These are phyloP conservation scores for Scedosporium minutisporum DNA, from an alignment of 2,329 filamentous ascomycete genomes.

Conservation along the genomic window DNA sequence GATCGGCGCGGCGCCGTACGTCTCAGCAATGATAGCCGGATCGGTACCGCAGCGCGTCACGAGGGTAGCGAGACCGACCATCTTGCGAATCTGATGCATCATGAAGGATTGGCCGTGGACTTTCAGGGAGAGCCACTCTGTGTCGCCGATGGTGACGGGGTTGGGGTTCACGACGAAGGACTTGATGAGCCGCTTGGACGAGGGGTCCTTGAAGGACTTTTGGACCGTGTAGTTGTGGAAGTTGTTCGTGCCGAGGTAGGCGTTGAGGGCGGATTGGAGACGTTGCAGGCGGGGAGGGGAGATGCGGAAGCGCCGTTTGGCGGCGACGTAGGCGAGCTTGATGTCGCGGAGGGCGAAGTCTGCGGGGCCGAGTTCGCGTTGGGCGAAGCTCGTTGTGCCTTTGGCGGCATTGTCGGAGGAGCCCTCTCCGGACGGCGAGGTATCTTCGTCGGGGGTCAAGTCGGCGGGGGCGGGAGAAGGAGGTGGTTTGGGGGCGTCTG, in stretches of 20 bases:
- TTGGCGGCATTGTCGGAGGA: conserved; percentile 13
- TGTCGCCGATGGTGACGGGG: conserved; percentile 79
- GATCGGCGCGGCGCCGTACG: conserved; percentile 62
- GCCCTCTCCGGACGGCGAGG: conserved; percentile 9
- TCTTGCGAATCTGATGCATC: conserved; percentile 99
- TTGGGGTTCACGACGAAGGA: conserved; percentile 70
- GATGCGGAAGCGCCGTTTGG: conserved; percentile 79
- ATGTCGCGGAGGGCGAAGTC: conserved; percentile 61
- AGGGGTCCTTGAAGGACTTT: conserved; percentile 71
- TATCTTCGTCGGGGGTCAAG: not conserved
- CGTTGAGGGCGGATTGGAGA: conserved; percentile 64
- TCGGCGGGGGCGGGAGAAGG: too few relatives aligned
- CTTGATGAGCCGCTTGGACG: conserved; percentile 83
- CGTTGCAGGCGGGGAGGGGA: conserved; percentile 59
- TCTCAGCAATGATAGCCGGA: conserved; percentile 59
- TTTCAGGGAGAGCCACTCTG: conserved; percentile 90
- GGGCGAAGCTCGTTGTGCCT: conserved; percentile 48
- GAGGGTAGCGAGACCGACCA: conserved; percentile 88
- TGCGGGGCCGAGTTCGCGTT: conserved; percentile 51
- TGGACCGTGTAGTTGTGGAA: conserved; percentile 98
- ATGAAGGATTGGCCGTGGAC: conserved; percentile 98
- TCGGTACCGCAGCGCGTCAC: conserved; percentile 77
- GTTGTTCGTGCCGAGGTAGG: conserved; percentile 77
- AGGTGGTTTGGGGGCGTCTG: not conserved
- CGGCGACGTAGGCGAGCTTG: conserved; percentile 66